Conservation (phyloP, 441 rosid genomes). For the Rhodomyrtus psidioides region DNA sequence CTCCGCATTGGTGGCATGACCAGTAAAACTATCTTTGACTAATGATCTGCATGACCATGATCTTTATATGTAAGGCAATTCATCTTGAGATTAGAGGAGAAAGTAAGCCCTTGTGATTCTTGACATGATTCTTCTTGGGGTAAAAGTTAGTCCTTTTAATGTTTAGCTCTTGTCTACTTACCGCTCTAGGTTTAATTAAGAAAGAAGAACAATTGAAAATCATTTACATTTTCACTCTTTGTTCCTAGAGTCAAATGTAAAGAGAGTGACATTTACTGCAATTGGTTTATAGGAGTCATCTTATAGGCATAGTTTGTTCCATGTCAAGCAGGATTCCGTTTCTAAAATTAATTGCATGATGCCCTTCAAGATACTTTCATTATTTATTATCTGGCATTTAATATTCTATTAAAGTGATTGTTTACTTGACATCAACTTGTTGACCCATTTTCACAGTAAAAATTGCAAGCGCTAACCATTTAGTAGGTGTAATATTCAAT, state of each 20-base stretch:
- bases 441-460: not conserved
- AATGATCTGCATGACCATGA: not conserved
- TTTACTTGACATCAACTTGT: not conserved
- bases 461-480: too few species aligned
- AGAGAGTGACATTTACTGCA: not conserved
- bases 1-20: not conserved
- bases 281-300: not conserved
- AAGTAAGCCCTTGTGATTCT: not conserved
- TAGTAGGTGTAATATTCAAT: not conserved
- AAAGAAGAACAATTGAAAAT: not conserved
- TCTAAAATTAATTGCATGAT: not conserved
- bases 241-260: not conserved
- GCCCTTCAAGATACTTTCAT: fast-evolving
- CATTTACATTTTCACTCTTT: not conserved
- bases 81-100: not conserved
- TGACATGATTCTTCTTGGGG: not conserved
- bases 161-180: not conserved
- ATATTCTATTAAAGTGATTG: not conserved
- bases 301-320: not conserved
- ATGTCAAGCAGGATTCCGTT: not conserved
- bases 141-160: not conserved
- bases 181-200: not conserved
- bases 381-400: not conserved
- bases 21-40: not conserved
- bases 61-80: not conserved